A percentile compares a stretch with the other conserved stretches of the same genome.
Evolutionary conservation across 306 rosid species (phyloP).

Genomic region (Casuarina glauca): DNA sequence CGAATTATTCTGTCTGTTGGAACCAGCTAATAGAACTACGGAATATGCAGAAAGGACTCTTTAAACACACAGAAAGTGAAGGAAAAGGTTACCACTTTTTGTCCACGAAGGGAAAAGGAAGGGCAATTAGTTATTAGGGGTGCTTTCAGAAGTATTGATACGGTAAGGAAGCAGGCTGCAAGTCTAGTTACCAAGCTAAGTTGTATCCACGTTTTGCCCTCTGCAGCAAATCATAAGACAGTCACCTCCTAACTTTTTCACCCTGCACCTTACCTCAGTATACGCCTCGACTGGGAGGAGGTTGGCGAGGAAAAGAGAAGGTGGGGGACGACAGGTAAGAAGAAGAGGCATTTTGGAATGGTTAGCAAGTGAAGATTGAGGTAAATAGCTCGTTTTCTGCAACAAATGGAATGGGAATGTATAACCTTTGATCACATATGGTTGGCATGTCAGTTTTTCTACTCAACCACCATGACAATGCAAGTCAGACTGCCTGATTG

Average conservation of each 20-base stretch:
- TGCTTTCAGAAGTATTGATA: not conserved
- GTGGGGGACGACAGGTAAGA: not conserved
- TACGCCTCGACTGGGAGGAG: not conserved
- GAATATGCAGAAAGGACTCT: not conserved
- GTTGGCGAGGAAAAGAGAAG: not conserved
- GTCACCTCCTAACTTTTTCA: not conserved
- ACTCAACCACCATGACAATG: not conserved
- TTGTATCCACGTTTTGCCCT: conserved; percentile 1
- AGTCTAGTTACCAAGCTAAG: not conserved
- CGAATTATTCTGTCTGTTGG: not conserved
- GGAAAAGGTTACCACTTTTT: not conserved
- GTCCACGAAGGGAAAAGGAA: not conserved
- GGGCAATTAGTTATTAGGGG: not conserved
- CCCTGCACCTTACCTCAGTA: not conserved
- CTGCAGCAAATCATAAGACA: not conserved
- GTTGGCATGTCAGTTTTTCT: not conserved
- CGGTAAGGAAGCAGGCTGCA: not conserved
- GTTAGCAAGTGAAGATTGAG: not conserved
- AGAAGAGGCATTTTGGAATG: not conserved
- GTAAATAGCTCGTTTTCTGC: not conserved
- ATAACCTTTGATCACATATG: not conserved
- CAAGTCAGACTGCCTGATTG: not conserved
- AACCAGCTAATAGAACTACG: not conserved
- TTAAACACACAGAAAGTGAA: not conserved
- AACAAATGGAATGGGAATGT: not conserved